Conservation (phyloP, 306 rosid species). For the Sindora glabra region DNA sequence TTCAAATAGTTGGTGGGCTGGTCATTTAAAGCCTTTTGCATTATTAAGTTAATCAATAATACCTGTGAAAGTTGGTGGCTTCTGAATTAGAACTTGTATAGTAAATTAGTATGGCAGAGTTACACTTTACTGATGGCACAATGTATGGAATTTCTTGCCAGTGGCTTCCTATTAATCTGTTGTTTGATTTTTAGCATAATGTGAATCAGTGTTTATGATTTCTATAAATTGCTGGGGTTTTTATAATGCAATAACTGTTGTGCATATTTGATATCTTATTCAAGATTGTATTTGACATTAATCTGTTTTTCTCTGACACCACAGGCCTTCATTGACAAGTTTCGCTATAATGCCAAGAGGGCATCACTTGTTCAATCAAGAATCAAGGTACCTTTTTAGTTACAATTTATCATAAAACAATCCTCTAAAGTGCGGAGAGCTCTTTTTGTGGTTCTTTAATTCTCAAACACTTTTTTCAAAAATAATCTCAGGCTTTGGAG, state of each 20-base stretch:
- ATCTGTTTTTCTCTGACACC: slow-evolving; percentile 18
- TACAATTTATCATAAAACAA: too few species aligned
- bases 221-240: not conserved
- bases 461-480: not conserved
- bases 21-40: not conserved
- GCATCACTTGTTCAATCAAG: slow-evolving; percentile 99
- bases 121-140: not conserved
- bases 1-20: not conserved
- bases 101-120: not conserved
- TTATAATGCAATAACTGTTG: not conserved
- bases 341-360: slow-evolving; percentile 96
- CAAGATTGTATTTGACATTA: slow-evolving; percentile 22
- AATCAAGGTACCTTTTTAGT: slow-evolving; percentile 68
- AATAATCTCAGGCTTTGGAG: slow-evolving; percentile 69
- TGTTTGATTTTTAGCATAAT: too few species aligned
- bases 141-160: not conserved
- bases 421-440: too few species aligned
- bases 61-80: not conserved
- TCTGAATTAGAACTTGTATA: not conserved
- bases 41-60: not conserved
- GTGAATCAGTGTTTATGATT: too few species aligned
- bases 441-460: too few species aligned
- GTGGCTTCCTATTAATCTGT: not conserved
- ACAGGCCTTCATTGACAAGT: slow-evolving; percentile 96
- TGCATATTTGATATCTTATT: slow-evolving; percentile 8